Percentiles rank a stretch among this genome's conserved stretches.
phyloP scores from a whole-genome alignment of 352 stramenopile genomes.

The Pythium scleroteichum region DNA sequence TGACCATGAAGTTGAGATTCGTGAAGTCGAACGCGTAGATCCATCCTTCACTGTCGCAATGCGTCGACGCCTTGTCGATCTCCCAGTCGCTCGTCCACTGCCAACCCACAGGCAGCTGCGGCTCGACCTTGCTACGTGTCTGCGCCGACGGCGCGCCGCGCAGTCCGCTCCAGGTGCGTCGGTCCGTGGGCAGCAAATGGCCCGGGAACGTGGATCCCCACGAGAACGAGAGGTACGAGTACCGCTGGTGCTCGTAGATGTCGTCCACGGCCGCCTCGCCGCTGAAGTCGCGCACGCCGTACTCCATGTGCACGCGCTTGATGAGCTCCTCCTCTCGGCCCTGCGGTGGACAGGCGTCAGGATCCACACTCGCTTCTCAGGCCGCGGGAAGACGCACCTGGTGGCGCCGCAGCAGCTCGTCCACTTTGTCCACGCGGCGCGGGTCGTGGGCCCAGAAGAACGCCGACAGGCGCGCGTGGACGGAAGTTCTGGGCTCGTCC shows the following conservation, averaged over 20 bases:
- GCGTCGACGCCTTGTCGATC: constrained; percentile 48
- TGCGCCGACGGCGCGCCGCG: constrained; percentile 65
- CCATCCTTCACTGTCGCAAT: constrained; percentile 71
- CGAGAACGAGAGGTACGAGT: constrained; percentile 77
- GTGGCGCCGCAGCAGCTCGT: constrained; percentile 51
- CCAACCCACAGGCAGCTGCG: constrained; percentile 66
- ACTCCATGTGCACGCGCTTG: constrained; percentile 59
- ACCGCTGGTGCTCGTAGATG: constrained; percentile 81
- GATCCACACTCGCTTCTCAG: too few species aligned
- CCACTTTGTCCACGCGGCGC: constrained; percentile 62
- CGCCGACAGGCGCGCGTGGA: constrained; percentile 44
- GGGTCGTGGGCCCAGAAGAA: constrained; percentile 80
- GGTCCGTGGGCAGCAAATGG: constrained; percentile 68
- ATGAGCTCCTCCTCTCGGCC: constrained; percentile 61
- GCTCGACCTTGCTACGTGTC: constrained; percentile 55
- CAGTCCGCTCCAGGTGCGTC: constrained; percentile 56
- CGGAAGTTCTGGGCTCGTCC: background rate
- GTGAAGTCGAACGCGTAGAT: constrained; percentile 81
- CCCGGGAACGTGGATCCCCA: constrained; percentile 70
- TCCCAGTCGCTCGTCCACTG: constrained; percentile 64
- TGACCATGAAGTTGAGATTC: constrained; percentile 72
- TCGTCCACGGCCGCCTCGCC: constrained; percentile 70
- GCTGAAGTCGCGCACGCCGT: constrained; percentile 69
- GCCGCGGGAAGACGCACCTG: constrained; percentile 23
- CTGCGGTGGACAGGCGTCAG: too few species aligned